Evolutionary conservation across 2,329 filamentous ascomycete species (phyloP), one percentile per base, ranked within the genome.

Genomic region (Aaosphaeria pasadenensis): DNA sequence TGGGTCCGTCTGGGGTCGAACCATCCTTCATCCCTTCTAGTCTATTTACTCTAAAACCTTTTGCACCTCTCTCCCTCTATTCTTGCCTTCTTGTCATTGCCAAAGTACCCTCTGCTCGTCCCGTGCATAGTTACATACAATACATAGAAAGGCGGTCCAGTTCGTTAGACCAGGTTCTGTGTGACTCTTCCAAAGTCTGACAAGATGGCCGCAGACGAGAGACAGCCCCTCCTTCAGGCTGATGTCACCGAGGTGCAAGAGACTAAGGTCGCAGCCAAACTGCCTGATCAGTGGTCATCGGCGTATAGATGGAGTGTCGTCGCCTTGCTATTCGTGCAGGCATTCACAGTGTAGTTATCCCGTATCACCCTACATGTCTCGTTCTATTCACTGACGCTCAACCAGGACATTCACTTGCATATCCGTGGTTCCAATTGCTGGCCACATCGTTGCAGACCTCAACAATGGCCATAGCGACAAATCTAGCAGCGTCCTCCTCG

Each of bases 381-480:
- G 17, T 6, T 31, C 11, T 29, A 24, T 13, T 3, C 30, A 41
- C 60, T 61, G 39, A 60, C 46, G 38, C 29, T 24, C 6, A 6
- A 42, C 5, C 42, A 70, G 67, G 29, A 69, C 67, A 17, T 69
- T 70, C n/a, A 70, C 67, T 30, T 69, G 66, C 49, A 67, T 70
- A 11, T 62, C 61, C n/a, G 60, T 70, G 1, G 67, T 69, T 1
- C 67, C 67, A 11, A 53, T 70, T 13, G 66, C 66, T 17, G 51
- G 49, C 31, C 45, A 42, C 13, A 70, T 70, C 11, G 65, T 69
- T 24, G 46, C 55, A 5, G 66, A 69, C 29, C 60, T 70, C 13
- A 57, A 63, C 32, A 55, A 56, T 42, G 50, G 55, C 24, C 45
- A 58, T 13, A 52, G 54, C 7, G 58, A 58, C 42, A 52, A 56